Conservation (phyloP, 2,329 filamentous ascomycete species). For the Trichoderma sp. region DNA sequence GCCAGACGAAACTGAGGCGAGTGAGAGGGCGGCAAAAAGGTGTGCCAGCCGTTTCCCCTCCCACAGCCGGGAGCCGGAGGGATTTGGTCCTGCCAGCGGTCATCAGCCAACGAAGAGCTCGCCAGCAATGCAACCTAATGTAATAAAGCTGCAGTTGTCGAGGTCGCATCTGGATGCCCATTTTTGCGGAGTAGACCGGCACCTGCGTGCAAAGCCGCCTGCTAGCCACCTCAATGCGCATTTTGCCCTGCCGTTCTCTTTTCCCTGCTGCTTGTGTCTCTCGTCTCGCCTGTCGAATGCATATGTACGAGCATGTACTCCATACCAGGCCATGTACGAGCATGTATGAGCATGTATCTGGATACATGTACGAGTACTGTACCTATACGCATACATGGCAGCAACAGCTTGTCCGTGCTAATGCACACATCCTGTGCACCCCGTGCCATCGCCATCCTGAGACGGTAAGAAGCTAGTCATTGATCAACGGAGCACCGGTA, state of each 20-base stretch:
- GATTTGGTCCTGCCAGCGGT: background rate
- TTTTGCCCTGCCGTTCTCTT: background rate
- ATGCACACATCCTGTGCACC: slow-evolving; percentile 4
- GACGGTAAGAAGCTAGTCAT: background rate
- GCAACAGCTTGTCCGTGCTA: background rate
- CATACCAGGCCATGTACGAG: background rate
- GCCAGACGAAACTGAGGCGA: background rate
- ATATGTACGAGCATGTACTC: background rate
- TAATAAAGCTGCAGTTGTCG: slow-evolving; percentile 5
- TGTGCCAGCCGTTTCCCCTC: slow-evolving; percentile 5
- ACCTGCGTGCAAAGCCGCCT: background rate
- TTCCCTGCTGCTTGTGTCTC: background rate
- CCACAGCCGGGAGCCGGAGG: slow-evolving; percentile 12
- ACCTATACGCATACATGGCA: background rate
- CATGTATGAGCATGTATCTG: background rate
- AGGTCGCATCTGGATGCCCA: slow-evolving; percentile 12
- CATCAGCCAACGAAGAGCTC: slow-evolving; percentile 5
- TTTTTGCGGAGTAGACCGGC: slow-evolving; percentile 15
- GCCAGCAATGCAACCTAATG: slow-evolving; percentile 14
- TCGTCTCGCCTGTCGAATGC: background rate
- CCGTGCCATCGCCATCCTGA: background rate
- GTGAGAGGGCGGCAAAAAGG: background rate
- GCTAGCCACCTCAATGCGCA: background rate
- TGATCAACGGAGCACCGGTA: slow-evolving; percentile 1
- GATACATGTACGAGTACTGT: background rate